Conservation (phyloP, 176 grass and related monocot species). For the Aegilops tauschii region DNA sequence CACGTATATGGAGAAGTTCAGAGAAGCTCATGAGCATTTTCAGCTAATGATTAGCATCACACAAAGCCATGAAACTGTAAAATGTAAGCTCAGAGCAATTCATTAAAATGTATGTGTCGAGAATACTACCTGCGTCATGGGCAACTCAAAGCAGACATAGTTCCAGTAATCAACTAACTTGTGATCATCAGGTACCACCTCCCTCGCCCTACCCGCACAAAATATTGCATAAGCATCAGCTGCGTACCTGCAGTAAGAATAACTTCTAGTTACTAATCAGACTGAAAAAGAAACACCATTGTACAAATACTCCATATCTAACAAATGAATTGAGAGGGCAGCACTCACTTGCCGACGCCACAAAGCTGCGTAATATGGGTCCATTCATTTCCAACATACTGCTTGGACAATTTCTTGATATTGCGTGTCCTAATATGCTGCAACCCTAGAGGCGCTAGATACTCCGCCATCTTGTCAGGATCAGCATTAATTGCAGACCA, state of each 20-base stretch:
- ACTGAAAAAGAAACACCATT: too few species aligned
- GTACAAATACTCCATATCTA: too few species aligned
- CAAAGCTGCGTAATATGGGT: constrained; percentile 60
- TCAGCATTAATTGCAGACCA: too few species aligned
- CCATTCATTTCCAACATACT: constrained; percentile 52
- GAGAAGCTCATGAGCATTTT: not conserved
- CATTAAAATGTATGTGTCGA: not conserved
- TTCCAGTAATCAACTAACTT: too few species aligned
- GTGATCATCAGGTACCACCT: too few species aligned
- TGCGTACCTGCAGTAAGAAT: too few species aligned
- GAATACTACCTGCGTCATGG: not conserved
- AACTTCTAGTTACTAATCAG: too few species aligned
- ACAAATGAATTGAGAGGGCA: too few species aligned
- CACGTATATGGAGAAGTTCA: not conserved
- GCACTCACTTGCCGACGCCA: constrained; percentile 76
- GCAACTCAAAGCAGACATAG: too few species aligned
- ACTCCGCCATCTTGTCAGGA: constrained; percentile 27
- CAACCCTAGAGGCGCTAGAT: constrained; percentile 53
- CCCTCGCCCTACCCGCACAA: too few species aligned
- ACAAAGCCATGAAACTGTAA: not conserved
- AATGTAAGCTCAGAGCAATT: constrained; percentile 8
- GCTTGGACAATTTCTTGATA: constrained; percentile 50
- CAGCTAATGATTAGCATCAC: not conserved
- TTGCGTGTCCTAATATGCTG: constrained; percentile 28
- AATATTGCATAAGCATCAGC: too few species aligned